Evolutionary conservation across 495 filamentous ascomycete species (phyloP), one percentile per base, ranked within the genome.

Genomic region (Mycothermus thermophilus): DNA sequence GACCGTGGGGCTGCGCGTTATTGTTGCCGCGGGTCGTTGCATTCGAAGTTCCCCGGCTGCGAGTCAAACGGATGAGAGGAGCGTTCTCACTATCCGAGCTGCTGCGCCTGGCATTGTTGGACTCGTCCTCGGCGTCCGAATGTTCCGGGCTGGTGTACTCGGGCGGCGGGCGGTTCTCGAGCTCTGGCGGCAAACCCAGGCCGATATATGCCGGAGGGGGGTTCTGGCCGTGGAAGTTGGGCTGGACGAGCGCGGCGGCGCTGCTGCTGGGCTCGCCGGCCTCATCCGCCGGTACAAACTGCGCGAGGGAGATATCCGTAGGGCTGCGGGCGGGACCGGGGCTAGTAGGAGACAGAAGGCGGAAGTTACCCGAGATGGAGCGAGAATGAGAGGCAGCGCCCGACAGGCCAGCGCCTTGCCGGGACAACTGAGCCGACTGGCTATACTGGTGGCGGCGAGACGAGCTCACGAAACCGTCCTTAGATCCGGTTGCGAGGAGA

Each of bases 261-360:
- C 56, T 64, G 37, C 66, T 62, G 44, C 79, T 88, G 15, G 72
- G 72, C 55, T 90, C 84, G n/a, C 80, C 85, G 14, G 63, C 60
- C 50, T 82, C 77, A 38, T 86, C 81, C 30, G 81, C 64, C 2
- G 79, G 83, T 22, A 77, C 71, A 22, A 77, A 54, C 22, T 72
- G 69, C 8, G 90, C 85, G 17, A 97, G 74, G 4, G 86, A 94
- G 38, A 97, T 97, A 50, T 97, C 90, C 17, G 88, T 95, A n/a
- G 90, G 86, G 43, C 79, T 86, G 34, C 90, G 75, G 27, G 83
- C 67, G 2, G 90, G 90, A 1, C 92, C 90, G 3, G 90, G 92
- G 47, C 85, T 93, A 19, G 77, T 77, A 0, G 88, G 80, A 18
- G 75, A 71, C 8, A 73, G 62, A 30, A 80, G 62, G 35, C 80